Base-by-base conservation (phyloP, 163 green algal genomes). In the Scenedesmus sp. region DNA sequence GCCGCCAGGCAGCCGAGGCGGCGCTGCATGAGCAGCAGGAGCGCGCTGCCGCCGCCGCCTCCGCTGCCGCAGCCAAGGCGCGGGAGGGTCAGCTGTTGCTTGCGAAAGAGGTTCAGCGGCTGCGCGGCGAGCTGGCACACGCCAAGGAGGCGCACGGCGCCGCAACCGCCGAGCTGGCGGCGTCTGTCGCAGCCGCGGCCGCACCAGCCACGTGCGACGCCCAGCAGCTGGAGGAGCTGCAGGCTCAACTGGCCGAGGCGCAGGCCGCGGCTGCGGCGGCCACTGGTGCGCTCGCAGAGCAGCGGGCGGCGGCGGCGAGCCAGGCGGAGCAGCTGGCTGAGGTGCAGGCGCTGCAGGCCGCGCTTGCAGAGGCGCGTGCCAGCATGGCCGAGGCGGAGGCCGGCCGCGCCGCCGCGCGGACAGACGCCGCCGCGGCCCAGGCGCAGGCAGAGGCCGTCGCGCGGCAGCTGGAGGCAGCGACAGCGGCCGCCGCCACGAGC, bases 41-140 rank as follows among this genome's bases (percentile, higher is more conserved):
- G 20, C n/a, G 33, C 42, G 67, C 67, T 44, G 67, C 67, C n/a
- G 51, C 51, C 9, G 51, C 6, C 51, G 58, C 58, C 20, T 29
- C 58, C 13, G 74, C 50, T 28, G 74, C 74, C 22, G 62, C 74
- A 24, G 62, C 62, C 31, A 81, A 84, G 70, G 54, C 54, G 0
- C 42, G 63, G 7, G 57, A 29, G 18, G 70, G 77, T 33, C 70
- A 81, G 63, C 22, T 80, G 26, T 31, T 84, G 51, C 71, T 84
- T 39, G 78, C 78, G 0, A 84, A 84, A 57, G 78, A 84, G 78
- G 54, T 84, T 7, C 53, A 84, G 63, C 42, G 70, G 13, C 31
- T 84, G 26, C 51, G 78, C 36, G 36, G 29, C 2, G 60, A 84
- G 53, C n/a, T 81, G 36, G 34, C 24, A 6, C 7, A 26, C 20